A percentile compares a stretch with the other conserved stretches of the same genome.
Conservation (phyloP, 495 filamentous ascomycete species). For the Tuber magnatum region DNA sequence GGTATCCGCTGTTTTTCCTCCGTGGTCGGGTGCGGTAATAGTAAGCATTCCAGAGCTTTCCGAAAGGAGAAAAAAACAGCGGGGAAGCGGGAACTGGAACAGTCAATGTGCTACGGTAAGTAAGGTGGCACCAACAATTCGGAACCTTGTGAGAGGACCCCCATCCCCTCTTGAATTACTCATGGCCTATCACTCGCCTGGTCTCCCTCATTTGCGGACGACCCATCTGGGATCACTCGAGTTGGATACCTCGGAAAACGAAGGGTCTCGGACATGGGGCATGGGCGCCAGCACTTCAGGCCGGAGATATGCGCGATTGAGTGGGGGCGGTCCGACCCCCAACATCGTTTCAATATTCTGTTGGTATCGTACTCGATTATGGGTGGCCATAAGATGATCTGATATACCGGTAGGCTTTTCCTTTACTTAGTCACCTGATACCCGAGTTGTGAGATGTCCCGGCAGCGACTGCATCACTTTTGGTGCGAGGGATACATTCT, state of each 20-base stretch:
- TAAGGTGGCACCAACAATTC: not conserved
- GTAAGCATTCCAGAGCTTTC: not conserved
- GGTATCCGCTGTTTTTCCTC: not conserved
- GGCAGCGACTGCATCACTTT: not conserved
- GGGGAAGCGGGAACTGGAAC: not conserved
- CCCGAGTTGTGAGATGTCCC: too few species aligned
- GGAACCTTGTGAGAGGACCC: not conserved
- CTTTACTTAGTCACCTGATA: not conserved
- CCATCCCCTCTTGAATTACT: not conserved
- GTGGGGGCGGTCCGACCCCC: not conserved
- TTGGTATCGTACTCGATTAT: too few species aligned
- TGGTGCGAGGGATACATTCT: not conserved
- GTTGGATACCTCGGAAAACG: not conserved
- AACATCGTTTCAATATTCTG: not conserved
- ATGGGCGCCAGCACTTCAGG: not conserved
- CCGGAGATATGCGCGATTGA: not conserved
- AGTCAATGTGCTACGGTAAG: not conserved
- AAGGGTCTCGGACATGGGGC: not conserved
- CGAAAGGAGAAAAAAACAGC: not conserved
- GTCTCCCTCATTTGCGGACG: not conserved
- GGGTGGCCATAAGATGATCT: not conserved
- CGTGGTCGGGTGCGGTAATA: not conserved
- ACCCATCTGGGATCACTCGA: not conserved
- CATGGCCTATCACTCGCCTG: not conserved
- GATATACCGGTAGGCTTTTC: not conserved